Percentiles rank a stretch among this genome's conserved stretches.
These are phyloP conservation scores for Clarireedia sp. DNA, from an alignment of 2,329 filamentous ascomycete species.

Conservation along the genomic window DNA sequence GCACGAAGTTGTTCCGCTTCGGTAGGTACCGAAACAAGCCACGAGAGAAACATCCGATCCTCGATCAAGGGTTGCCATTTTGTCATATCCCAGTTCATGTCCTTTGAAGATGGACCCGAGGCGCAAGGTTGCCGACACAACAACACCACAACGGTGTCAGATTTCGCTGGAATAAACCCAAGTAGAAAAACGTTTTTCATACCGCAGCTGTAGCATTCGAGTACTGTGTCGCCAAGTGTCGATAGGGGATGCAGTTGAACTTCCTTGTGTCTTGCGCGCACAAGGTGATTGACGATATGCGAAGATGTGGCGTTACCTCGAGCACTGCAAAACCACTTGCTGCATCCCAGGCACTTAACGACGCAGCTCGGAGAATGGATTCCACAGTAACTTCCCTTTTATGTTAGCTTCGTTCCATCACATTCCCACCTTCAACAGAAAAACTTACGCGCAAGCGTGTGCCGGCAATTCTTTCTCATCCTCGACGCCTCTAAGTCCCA, in stretches of 20 bases:
- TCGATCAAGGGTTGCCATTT: conserved; percentile 97
- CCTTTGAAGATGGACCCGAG: conserved; percentile 88
- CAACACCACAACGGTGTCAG: conserved; percentile 93
- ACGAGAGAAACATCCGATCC: conserved; percentile 87
- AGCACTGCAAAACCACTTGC: conserved; percentile 98
- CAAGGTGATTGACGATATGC: conserved; percentile 96
- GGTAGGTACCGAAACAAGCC: conserved; percentile 82
- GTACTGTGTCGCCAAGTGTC: conserved; percentile 85
- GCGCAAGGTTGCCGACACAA: conserved; percentile 95
- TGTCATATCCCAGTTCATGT: conserved; percentile 99
- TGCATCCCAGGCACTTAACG: conserved; percentile 91
- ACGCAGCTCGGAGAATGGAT: conserved; percentile 94
- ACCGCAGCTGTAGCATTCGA: conserved; percentile 98
- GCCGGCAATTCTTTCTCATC: conserved; percentile 86
- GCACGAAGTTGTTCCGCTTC: conserved; percentile 95
- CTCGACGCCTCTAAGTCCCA: conserved; percentile 53
- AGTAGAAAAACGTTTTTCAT: conserved; percentile 99
- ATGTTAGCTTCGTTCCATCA: conserved; percentile 22
- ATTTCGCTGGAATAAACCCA: conserved; percentile 97
- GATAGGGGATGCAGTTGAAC: conserved; percentile 93
- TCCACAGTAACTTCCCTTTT: conserved; percentile 68
- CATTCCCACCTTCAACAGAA: conserved; percentile 4
- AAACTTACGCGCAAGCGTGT: conserved; percentile 88
- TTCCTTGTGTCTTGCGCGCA: conserved; percentile 96
- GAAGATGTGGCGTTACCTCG: conserved; percentile 94